Base-by-base conservation (phyloP, 2,329 filamentous ascomycete genomes). In the Fusarium devonianum region DNA sequence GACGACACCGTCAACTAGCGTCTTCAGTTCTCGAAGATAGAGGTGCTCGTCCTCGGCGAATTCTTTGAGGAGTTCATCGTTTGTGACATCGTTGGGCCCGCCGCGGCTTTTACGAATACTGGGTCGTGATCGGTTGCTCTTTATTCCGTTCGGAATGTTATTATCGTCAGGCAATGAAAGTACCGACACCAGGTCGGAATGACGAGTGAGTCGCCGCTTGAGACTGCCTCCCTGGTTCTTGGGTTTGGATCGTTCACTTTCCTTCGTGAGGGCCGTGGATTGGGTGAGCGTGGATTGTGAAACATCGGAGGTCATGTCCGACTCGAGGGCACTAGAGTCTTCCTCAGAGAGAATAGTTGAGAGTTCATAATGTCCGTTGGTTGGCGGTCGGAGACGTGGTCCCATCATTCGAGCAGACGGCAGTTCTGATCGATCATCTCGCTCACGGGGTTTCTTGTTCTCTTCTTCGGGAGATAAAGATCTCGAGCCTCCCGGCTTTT, bases 151-250 rank as follows among this genome's bases (percentile, higher is more conserved):
- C 39, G 83, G 80, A 23, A 82, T 74, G 18, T 75, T 73, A 25
- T 72, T 72, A 46, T 84, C 75, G 50, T 86, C 79, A 0, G 87
- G 85, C 49, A 90, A 74, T 0, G 92, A 97, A 7, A 99, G 78
- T 3, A 96, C 91, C 1, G 94, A 97, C 28, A 99, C 90, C 17
- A 99, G 79, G 70, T 99, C 94, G 12, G 92, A 92, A 71, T 97
- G 92, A 50, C 90, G 96, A 4, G 92, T 96, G 28, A 96, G 80
- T 51, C 89, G 85, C 56, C 90, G 83, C 69, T 88, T 90, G 23
- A 90, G 75, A 32, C 77, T 79, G 2, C 79, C 72, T 54, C 75
- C 79, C 61, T 77, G 76, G 70, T 62, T 80, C 65, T 68, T 59
- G 11, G 55, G 41, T 40, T 57, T 63, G 53, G 74, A 80, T 55